Base-by-base conservation (phyloP, 2,329 filamentous ascomycete genomes). In the Didymella keratinophila region DNA sequence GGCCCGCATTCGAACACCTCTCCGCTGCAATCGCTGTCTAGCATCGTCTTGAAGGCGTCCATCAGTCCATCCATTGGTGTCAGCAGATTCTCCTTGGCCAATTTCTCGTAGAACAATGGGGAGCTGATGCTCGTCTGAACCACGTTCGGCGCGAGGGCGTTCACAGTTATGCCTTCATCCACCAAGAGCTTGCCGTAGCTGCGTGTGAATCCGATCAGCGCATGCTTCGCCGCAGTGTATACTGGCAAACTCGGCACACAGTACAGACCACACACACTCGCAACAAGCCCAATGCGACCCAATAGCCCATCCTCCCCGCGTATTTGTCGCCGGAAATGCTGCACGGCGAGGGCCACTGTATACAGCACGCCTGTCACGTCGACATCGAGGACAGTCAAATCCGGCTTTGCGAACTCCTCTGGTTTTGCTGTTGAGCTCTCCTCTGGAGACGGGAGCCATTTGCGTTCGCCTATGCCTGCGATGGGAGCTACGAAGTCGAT, bases 211-310 rank as follows among this genome's bases (percentile, higher is more conserved):
- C 78, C 78, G 8, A 78, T 65, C 9, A 78, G 67, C 16, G 71
- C 78, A 54, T 79, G 76, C 64, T 80, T 79, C 7, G 77, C 78
- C 30, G 78, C 75, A 9, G 78, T 80, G 53, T 81, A 81, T 5
- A 81, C 71, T 4, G 78, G 78, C 2, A 80, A 56, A 3, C 75
- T 77, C 0, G 79, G 76, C 4, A 79, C 74, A 58, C 71, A 76
- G 50, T 80, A 80, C 53, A 81, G 72, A 0, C 79, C 78, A 50
- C 79, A 80, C 2, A 80, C 70, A n/a, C 77, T 79, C 12, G 76
- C 76, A 2, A 76, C 74, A 18, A 67, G 57, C 10, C 59, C 65
- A 16, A 69, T 77, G 54, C 78, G 80, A 6, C 79, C 79, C 25
- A 77, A 64, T 1, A 61, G 36, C 8, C 28, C 39, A 21, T 72